phyloP scores from a whole-genome alignment of 257 asterid genomes.

The Nicotiana knightiana region DNA sequence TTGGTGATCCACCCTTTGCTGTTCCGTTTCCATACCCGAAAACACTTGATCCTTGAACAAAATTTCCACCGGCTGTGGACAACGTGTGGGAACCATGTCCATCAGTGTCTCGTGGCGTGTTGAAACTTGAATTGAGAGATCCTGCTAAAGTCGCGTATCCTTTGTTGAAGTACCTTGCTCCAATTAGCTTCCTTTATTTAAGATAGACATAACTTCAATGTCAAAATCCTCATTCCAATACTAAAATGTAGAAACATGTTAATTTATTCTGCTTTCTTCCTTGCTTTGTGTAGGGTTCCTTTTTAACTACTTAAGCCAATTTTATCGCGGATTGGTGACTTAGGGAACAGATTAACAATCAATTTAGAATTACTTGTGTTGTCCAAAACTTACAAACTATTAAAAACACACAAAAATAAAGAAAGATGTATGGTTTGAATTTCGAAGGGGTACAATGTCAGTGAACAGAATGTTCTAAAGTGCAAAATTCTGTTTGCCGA shows the following conservation, averaged over 20 bases:
- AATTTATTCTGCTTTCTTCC: not conserved
- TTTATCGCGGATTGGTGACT: not conserved
- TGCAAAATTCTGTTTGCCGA: not conserved
- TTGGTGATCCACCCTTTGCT: slow-evolving; percentile 94
- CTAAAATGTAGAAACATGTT: not conserved
- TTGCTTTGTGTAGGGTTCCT: not conserved
- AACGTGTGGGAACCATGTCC: slow-evolving; percentile 97
- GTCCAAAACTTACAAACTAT: not conserved
- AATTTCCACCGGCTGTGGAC: slow-evolving; percentile 87
- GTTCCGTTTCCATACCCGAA: slow-evolving; percentile 84
- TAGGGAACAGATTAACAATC: not conserved
- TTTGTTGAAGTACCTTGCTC: slow-evolving; percentile 83
- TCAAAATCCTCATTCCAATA: not conserved
- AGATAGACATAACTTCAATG: not conserved
- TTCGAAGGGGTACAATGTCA: not conserved
- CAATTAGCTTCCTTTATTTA: slow-evolving; percentile 71
- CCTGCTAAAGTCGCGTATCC: slow-evolving; percentile 61
- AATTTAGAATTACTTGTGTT: not conserved
- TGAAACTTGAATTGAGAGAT: slow-evolving; percentile 48
- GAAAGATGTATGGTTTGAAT: not conserved
- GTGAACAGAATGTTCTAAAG: not conserved
- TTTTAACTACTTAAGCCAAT: not conserved
- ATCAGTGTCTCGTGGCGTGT: slow-evolving; percentile 61
- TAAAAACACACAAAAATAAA: not conserved
- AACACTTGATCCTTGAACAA: slow-evolving; percentile 57